Percentiles rank a stretch among this genome's conserved stretches.
Evolutionary conservation across 2,329 filamentous ascomycete species (phyloP).

Genomic region (Ampelomyces quisqualis): DNA sequence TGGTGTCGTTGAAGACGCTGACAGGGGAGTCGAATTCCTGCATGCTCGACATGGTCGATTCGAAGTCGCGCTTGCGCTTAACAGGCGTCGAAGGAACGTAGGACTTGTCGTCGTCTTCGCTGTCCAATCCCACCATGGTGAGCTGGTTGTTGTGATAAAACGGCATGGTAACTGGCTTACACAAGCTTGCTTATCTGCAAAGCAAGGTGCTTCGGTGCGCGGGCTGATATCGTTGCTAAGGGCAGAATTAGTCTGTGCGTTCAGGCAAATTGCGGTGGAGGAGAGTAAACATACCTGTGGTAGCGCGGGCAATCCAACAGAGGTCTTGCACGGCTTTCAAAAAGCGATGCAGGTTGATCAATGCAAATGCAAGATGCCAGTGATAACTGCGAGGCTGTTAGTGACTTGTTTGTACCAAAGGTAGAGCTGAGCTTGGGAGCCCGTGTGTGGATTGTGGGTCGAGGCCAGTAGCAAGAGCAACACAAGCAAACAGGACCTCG

Average conservation of each 20-base stretch:
- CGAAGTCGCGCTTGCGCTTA: not conserved
- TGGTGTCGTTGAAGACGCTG: too few species aligned
- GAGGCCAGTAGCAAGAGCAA: not conserved
- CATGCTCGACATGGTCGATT: too few species aligned
- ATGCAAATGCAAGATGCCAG: too few species aligned
- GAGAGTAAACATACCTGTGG: not conserved
- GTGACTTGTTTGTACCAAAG: not conserved
- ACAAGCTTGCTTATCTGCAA: too few species aligned
- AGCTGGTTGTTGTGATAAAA: conserved; percentile 15
- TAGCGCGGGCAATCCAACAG: not conserved
- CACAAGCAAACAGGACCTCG: not conserved
- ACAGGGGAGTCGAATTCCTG: too few species aligned
- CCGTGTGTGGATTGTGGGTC: not conserved
- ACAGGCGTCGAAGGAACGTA: not conserved
- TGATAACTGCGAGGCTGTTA: not conserved
- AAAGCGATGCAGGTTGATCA: not conserved
- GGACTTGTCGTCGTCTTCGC: conserved; percentile 1
- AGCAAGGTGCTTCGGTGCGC: too few species aligned
- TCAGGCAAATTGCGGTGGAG: not conserved
- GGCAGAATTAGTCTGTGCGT: conserved; percentile 1
- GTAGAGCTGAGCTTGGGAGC: not conserved
- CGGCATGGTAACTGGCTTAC: conserved; percentile 10
- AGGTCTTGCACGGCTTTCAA: not conserved
- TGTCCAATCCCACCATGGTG: conserved; percentile 11
- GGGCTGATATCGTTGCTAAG: not conserved